Evolutionary conservation across 2,329 filamentous ascomycete species (phyloP).

Genomic region (Metarhizium anisopliae): DNA sequence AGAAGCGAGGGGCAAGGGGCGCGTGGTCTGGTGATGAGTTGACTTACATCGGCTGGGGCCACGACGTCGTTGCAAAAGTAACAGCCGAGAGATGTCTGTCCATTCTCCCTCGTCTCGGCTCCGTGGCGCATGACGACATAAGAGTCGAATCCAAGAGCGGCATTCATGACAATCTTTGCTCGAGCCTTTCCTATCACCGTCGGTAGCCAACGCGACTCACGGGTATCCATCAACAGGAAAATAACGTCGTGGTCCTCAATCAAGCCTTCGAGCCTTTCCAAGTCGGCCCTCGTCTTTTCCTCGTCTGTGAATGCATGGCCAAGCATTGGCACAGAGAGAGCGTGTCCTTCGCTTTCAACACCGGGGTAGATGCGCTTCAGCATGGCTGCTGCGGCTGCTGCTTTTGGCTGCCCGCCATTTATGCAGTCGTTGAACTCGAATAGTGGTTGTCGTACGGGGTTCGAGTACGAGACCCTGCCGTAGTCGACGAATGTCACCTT

Average conservation of each 20-base stretch:
- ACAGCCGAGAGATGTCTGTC: constrained; percentile 69
- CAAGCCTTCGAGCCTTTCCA: constrained; percentile 62
- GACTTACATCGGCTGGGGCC: constrained; percentile 78
- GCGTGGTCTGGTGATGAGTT: not conserved
- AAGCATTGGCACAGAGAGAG: constrained; percentile 87
- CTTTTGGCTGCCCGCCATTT: constrained; percentile 77
- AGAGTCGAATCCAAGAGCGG: constrained; percentile 90
- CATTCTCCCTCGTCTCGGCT: constrained; percentile 46
- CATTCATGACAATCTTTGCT: constrained; percentile 94
- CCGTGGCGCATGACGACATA: constrained; percentile 98
- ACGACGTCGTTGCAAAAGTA: constrained; percentile 99
- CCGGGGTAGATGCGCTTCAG: constrained; percentile 84
- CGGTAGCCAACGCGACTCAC: constrained; percentile 90
- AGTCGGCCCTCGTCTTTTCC: constrained; percentile 60
- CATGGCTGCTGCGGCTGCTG: constrained; percentile 68
- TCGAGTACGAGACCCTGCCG: constrained; percentile 87
- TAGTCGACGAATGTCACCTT: constrained; percentile 97
- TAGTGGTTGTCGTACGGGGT: constrained; percentile 88
- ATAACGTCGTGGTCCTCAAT: constrained; percentile 83
- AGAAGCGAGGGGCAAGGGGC: not conserved
- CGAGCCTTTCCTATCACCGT: constrained; percentile 92
- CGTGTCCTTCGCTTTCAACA: constrained; percentile 70
- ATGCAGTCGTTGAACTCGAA: constrained; percentile 87
- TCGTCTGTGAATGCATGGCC: constrained; percentile 79
- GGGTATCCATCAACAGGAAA: constrained; percentile 94